Evolutionary conservation across 129 eudicot species (phyloP), one percentile per base, ranked within the genome.

Genomic region (Arctium minus): DNA sequence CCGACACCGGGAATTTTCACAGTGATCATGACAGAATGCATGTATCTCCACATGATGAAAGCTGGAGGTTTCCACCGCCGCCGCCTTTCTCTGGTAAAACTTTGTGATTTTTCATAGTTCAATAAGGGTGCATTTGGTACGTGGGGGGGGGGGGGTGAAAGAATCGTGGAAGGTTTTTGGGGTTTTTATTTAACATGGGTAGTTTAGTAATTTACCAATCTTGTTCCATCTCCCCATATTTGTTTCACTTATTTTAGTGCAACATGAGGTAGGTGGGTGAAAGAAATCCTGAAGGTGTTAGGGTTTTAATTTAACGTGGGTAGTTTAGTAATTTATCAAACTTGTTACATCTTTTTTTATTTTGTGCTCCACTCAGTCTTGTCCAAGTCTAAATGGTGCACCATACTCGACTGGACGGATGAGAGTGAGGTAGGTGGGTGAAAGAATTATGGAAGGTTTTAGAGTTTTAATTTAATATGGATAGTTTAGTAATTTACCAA

Each of bases 1-100:
- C 86, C 38, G 97, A 93, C 0, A 81, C 89, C 50, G 93, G 92
- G 7, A 89, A 89, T 74, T 91, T 89, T 82, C 90, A 87, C 46
- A 88, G 91, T 31, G 98, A 86, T 70, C 93, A 89, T 75, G 95
- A 87, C 56, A 91, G 96, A 86, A 86, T 86, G 81, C 91, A 90
- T 36, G 75, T 12, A 33, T 81, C 79, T 4, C 89, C 91, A 3
- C 92, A 85, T 78, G 94, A 96, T 80, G 97, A 96, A 40, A 74
- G 82, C 88, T 93, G 98, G 99, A 85, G 97, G 78, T 85, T 77
- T 84, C 87, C 27, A 22, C 27, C 89, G 40, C 88, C 86, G 62
- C 93, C 96, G 69, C 85, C 89, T 10, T 85, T 81, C 79, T 78
- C 92, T 74, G 98, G 99, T 96, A 90, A 48, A 3, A 0, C n/a